These are phyloP conservation scores for Akebia trifoliata DNA, from an alignment of 164 flowering plant genomes.

Conservation along the genomic window DNA sequence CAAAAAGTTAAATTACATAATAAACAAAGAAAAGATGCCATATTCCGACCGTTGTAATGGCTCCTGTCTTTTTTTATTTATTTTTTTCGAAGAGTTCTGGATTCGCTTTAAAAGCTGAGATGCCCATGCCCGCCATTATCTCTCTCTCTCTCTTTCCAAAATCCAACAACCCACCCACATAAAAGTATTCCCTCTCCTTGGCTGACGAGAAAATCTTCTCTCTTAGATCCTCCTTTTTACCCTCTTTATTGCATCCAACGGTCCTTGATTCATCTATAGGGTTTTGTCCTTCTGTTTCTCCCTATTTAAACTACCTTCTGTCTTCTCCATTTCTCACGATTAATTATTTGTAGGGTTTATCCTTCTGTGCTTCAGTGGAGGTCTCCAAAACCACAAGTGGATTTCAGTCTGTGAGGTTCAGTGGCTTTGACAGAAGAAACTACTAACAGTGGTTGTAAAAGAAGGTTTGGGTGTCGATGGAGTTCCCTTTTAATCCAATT, in stretches of 20 bases:
- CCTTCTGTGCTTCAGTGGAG: not conserved
- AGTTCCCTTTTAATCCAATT: slow-evolving; percentile 24
- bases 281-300: not conserved
- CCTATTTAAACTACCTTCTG: too few relatives aligned
- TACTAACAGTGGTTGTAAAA: slow-evolving; percentile 1
- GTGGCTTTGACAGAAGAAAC: too few relatives aligned
- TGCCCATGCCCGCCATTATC: slow-evolving; percentile 13
- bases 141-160: slow-evolving; percentile 2
- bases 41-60: slow-evolving; percentile 8
- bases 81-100: too few relatives aligned
- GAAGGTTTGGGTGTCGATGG: slow-evolving; percentile 4
- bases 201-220: slow-evolving; percentile 18
- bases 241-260: slow-evolving; percentile 6
- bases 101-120: slow-evolving; percentile 9
- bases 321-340: too few relatives aligned
- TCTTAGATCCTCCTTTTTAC: slow-evolving; percentile 2
- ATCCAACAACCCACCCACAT: too few relatives aligned
- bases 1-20: not conserved
- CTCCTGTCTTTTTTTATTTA: too few relatives aligned
- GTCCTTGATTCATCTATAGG: not conserved
- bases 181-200: too few relatives aligned
- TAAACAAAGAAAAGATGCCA: not conserved
- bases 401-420: too few relatives aligned
- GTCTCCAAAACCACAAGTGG: not conserved
- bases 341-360: too few relatives aligned